A percentile compares a stretch with the other conserved stretches of the same genome.
Conservation (phyloP, 1,284 basidiomycete genomes). For the Pyrrhoderma lamaoense region DNA sequence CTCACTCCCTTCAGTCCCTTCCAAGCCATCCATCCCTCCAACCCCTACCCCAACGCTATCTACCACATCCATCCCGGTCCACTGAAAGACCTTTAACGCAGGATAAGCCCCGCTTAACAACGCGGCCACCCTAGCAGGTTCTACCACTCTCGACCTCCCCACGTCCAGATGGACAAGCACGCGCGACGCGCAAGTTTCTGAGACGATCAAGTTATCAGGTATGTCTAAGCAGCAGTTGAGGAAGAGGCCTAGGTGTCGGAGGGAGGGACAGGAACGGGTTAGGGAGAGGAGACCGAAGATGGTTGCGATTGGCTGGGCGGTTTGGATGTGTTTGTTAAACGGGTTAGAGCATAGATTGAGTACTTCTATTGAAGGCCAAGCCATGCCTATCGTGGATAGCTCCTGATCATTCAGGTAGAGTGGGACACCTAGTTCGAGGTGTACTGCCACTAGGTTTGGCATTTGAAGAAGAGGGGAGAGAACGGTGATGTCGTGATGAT, state of each 20-base stretch:
- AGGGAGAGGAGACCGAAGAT: constrained; percentile 10
- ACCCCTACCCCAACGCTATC: neutral
- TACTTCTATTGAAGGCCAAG: constrained; percentile 16
- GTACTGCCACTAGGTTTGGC: constrained; percentile 11
- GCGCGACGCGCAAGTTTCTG: constrained; percentile 1
- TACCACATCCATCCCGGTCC: neutral
- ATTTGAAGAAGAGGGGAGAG: constrained; percentile 7
- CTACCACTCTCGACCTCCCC: constrained; percentile 10
- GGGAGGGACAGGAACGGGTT: constrained; percentile 3
- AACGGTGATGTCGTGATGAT: constrained; percentile 13
- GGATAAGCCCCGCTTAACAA: constrained; percentile 18
- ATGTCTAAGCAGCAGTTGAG: constrained; percentile 6
- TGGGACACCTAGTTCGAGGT: constrained; percentile 18
- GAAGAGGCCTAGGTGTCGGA: constrained; percentile 16
- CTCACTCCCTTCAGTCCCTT: neutral
- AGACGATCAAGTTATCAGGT: constrained; percentile 1
- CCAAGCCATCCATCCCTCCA: neutral
- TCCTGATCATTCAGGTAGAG: constrained; percentile 14
- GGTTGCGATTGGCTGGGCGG: constrained; percentile 1
- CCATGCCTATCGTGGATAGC: constrained; percentile 1
- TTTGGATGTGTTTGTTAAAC: neutral
- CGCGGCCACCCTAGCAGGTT: constrained; percentile 12
- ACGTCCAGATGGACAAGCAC: constrained; percentile 15
- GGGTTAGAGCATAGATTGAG: constrained; percentile 18
- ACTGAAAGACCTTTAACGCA: constrained; percentile 16